Evolutionary conservation across 1,284 basidiomycete genomes (phyloP), one percentile per base, ranked within the genome.

Genomic region (Ceraceosorus guamensis): DNA sequence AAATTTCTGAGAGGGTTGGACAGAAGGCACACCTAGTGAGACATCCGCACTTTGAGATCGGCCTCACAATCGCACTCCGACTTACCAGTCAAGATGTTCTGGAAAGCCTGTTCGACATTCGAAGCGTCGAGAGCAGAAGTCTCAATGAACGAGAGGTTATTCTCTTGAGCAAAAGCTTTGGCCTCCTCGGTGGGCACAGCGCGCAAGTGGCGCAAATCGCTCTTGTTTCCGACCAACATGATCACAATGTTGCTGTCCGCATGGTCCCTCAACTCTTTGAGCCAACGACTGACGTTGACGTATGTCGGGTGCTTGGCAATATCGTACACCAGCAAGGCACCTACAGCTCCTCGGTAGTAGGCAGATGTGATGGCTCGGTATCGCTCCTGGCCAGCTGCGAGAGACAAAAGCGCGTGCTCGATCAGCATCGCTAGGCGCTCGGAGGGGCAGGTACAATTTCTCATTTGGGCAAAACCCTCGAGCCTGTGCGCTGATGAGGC

Each of bases 61-160:
- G 1, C 24, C 24, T 24, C 24, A 24, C 24, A 2, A 41, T 11
- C 39, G 39, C 39, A 16, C n/a, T 78, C 8, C 18, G 16, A 79
- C 84, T 62, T 56, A 91, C 91, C 91, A 54, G 89, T 88, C 60
- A 98, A 83, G 76, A 96, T 97, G 70, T 86, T 92, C 79, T 97
- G 91, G 86, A 98, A 98, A 53, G 93, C 75, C 64, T 73, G 70
- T 57, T 97, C 93, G 78, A 98, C 95, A 80, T 97, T 97, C 53
- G 89, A 91, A 67, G 92, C 91, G 83, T 98, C 93, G 83, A 98
- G 85, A 78, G 95, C 93, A 70, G 95, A 98, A 61, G 93, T 98
- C 82, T 98, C 93, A 71, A 98, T 96, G 82, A 77, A 77, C 37
- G 88, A 91, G 64, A 96, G 79, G 47, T 86, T 85, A 77, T 96